A percentile compares a stretch with the other conserved stretches of the same genome.
Conservation (phyloP, 345 rosid genomes). For the Euphorbia peplus region DNA sequence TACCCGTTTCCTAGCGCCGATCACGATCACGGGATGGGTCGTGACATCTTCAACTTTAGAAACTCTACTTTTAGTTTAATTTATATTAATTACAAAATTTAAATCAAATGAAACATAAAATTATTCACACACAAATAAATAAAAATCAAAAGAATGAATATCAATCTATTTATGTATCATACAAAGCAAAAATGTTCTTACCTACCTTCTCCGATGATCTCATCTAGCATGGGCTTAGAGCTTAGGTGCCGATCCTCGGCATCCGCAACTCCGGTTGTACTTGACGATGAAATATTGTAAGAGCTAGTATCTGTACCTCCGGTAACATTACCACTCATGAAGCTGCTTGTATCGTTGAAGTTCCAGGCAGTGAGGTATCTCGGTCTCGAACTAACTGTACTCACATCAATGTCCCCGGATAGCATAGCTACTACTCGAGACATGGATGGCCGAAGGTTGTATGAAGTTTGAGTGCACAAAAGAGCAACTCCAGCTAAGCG, state of each 20-base stretch:
- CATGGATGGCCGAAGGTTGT: constrained; percentile 53
- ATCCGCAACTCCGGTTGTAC: constrained; percentile 7
- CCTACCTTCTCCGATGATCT: constrained; percentile 25
- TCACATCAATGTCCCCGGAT: constrained; percentile 62
- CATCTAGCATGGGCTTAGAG: constrained; percentile 15
- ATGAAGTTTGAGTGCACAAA: constrained; percentile 59
- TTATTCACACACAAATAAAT: too few relatives aligned
- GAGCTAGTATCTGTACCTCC: constrained; percentile 14
- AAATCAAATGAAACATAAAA: too few relatives aligned
- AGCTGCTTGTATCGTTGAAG: constrained; percentile 39
- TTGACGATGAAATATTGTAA: constrained; percentile 14
- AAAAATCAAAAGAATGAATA: neutral
- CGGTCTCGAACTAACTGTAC: constrained; percentile 35
- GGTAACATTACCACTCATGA: constrained; percentile 24
- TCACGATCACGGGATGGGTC: too few relatives aligned
- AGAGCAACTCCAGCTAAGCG: constrained; percentile 56
- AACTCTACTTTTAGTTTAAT: too few relatives aligned
- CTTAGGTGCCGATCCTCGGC: neutral
- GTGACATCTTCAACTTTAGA: too few relatives aligned
- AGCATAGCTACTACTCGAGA: constrained; percentile 68
- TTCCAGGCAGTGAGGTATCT: constrained; percentile 60
- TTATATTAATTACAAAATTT: too few relatives aligned
- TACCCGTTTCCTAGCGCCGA: too few relatives aligned
- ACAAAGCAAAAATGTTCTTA: constrained; percentile 7
- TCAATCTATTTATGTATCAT: too few relatives aligned